phyloP scores from a whole-genome alignment of 495 filamentous ascomycete genomes.

The Penicillium taxi region DNA sequence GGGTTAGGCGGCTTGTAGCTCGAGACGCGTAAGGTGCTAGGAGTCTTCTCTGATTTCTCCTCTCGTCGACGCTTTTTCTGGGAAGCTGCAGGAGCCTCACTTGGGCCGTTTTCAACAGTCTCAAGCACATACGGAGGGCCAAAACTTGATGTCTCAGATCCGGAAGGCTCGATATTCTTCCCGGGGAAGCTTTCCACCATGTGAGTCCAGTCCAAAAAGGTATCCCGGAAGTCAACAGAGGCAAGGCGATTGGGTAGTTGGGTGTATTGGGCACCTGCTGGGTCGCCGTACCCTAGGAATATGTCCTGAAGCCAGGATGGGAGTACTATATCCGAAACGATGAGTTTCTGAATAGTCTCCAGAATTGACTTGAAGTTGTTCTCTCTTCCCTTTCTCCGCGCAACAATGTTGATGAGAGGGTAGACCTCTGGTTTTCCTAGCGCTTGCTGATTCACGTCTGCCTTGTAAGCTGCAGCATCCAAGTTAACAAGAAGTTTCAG shows the following conservation, averaged over 20 bases:
- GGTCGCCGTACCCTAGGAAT: constrained; percentile 93
- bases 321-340: constrained; percentile 75
- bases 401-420: constrained; percentile 75
- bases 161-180: constrained; percentile 69
- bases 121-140: constrained; percentile 81
- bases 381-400: constrained; percentile 77
- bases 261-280: constrained; percentile 76
- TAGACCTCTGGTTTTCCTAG: constrained; percentile 71
- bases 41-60: constrained; percentile 50
- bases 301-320: constrained; percentile 94
- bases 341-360: constrained; percentile 80
- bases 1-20: constrained; percentile 88
- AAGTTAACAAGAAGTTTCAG: constrained; percentile 72
- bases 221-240: constrained; percentile 83
- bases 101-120: constrained; percentile 41
- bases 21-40: constrained; percentile 68
- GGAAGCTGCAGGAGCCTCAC: constrained; percentile 40
- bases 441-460: constrained; percentile 58
- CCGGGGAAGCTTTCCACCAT: constrained; percentile 79
- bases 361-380: constrained; percentile 97
- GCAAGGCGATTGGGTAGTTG: constrained; percentile 69
- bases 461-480: constrained; percentile 70
- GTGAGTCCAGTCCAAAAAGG: constrained; percentile 93
- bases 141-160: constrained; percentile 63
- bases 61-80: constrained; percentile 80